Conservation (phyloP, 2,329 filamentous ascomycete genomes). For the Trichophyton verrucosum region DNA sequence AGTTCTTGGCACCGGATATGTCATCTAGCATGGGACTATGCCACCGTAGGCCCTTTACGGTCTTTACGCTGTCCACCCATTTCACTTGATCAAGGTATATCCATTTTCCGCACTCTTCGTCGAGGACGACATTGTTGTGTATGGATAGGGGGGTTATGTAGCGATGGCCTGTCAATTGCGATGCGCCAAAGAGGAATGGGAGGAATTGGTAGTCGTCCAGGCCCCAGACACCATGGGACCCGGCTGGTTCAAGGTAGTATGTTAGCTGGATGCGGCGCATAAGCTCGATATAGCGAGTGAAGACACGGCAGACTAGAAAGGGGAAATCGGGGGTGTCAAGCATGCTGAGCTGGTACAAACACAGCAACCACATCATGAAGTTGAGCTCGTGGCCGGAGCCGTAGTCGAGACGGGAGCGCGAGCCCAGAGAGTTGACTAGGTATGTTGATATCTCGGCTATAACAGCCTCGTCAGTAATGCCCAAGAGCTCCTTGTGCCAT, state of each 20-base stretch:
- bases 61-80: slow-evolving; percentile 95
- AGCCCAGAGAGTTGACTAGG: slow-evolving; percentile 72
- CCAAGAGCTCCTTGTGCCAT: slow-evolving; percentile 33
- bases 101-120: slow-evolving; percentile 73
- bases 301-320: slow-evolving; percentile 62
- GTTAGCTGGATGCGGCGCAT: slow-evolving; percentile 83
- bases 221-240: slow-evolving; percentile 95
- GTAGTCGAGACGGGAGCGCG: slow-evolving; percentile 80
- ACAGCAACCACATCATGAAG: slow-evolving; percentile 93
- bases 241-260: slow-evolving; percentile 94
- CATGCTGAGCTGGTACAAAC: slow-evolving; percentile 65
- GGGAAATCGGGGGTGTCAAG: slow-evolving; percentile 56
- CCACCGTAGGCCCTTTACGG: slow-evolving; percentile 86
- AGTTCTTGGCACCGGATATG: slow-evolving; percentile 78
- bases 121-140: slow-evolving; percentile 75
- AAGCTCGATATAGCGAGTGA: slow-evolving; percentile 66
- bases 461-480: slow-evolving; percentile 34
- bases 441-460: slow-evolving; percentile 66
- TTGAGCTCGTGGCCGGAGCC: slow-evolving; percentile 96
- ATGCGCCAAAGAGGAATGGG: slow-evolving; percentile 87
- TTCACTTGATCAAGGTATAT: slow-evolving; percentile 85
- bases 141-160: slow-evolving; percentile 70
- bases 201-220: slow-evolving; percentile 96
- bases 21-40: slow-evolving; percentile 98
- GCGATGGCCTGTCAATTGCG: slow-evolving; percentile 73